Percentiles rank a stretch among this genome's conserved stretches.
Conservation (phyloP, 768 basidiomycete species). For the Cystofilobasidium macerans region DNA sequence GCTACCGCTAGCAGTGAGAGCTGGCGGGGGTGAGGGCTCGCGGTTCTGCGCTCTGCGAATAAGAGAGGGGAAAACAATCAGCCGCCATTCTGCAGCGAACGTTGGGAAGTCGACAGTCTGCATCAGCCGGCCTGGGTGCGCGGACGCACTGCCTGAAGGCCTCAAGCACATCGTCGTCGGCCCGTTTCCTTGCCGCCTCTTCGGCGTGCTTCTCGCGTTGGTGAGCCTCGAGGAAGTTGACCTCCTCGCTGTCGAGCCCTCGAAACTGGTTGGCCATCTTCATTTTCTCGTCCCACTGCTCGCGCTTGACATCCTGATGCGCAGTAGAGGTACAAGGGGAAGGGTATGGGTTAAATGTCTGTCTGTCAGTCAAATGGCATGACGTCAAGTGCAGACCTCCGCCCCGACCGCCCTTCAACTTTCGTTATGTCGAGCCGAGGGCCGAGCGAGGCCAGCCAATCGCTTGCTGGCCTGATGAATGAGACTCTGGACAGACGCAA, state of each 20-base stretch:
- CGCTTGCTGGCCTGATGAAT: no score
- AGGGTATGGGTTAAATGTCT: background rate
- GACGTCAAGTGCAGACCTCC: no score
- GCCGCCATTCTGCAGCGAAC: no score
- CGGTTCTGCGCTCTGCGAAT: constrained; percentile 10
- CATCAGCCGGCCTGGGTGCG: no score
- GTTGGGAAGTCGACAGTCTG: no score
- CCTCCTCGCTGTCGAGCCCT: constrained; percentile 40
- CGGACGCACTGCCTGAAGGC: constrained; percentile 32
- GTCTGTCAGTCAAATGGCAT: no score
- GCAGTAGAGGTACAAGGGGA: background rate
- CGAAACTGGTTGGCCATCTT: constrained; percentile 40
- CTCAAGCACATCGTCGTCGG: constrained; percentile 35
- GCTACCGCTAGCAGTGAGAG: background rate
- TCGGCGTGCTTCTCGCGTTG: constrained; percentile 25
- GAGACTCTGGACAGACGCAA: no score
- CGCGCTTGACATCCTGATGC: constrained; percentile 38
- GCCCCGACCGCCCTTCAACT: no score
- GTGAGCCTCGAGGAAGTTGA: constrained; percentile 34
- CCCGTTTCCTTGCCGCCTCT: constrained; percentile 30
- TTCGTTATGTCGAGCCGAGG: no score
- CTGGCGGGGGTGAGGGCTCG: constrained; percentile 13
- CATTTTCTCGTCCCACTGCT: constrained; percentile 42
- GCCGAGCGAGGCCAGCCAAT: no score
- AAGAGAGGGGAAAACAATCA: no score